Conservation (phyloP, 768 basidiomycete genomes). For the Hirschioporus abietinus region DNA sequence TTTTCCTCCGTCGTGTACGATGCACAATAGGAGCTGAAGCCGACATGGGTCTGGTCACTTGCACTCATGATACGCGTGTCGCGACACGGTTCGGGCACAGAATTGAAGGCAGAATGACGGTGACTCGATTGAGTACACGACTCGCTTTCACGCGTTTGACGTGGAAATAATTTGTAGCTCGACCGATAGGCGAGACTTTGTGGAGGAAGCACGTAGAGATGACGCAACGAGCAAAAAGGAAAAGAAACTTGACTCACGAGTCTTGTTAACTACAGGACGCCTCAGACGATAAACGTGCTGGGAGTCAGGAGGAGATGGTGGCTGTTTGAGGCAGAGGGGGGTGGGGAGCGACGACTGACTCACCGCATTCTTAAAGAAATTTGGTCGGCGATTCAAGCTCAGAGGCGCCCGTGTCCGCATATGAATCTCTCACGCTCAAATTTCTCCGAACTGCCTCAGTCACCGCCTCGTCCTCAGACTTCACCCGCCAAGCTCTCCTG, state of each 20-base stretch:
- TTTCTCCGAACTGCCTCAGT: neutral
- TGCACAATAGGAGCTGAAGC: neutral
- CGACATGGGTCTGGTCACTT: neutral
- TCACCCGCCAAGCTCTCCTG: neutral
- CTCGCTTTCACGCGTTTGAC: neutral
- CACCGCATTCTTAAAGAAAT: neutral
- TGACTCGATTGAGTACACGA: neutral
- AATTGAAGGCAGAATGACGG: neutral
- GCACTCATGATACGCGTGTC: slow-evolving; percentile 1
- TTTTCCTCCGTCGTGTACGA: neutral
- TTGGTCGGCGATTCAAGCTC: slow-evolving; percentile 5
- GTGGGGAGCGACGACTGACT: neutral
- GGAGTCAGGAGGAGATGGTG: slow-evolving; percentile 2
- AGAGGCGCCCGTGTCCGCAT: slow-evolving; percentile 1
- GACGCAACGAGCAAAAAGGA: neutral
- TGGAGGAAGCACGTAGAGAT: slow-evolving; percentile 2
- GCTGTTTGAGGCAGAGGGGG: neutral
- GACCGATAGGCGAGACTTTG: neutral
- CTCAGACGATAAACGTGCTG: neutral
- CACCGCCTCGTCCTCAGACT: neutral
- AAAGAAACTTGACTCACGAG: slow-evolving; percentile 2
- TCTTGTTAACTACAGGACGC: neutral
- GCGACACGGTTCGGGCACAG: neutral
- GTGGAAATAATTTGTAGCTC: neutral
- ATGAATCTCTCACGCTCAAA: neutral